Conservation (phyloP, 345 rosid genomes). For the Citrus maxima region DNA sequence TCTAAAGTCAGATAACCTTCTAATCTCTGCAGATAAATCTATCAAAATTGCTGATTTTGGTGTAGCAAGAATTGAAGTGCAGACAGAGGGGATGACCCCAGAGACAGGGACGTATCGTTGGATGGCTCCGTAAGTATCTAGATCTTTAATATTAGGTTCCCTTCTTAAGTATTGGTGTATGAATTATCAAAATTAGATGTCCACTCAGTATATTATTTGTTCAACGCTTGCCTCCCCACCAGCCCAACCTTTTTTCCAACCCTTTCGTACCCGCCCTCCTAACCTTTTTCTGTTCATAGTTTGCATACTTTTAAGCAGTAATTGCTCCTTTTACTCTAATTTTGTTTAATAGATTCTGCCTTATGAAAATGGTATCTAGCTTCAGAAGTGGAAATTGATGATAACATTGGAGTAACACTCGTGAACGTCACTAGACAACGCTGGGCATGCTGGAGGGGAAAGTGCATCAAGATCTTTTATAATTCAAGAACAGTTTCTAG, state of each 20-base stretch:
- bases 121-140: constrained; percentile 57
- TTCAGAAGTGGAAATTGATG: neutral
- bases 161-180: neutral
- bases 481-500: neutral
- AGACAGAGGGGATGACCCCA: constrained; percentile 57
- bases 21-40: constrained; percentile 46
- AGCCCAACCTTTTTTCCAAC: neutral
- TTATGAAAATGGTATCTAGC: neutral
- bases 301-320: neutral
- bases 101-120: constrained; percentile 64
- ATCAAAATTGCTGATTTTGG: constrained; percentile 58
- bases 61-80: constrained; percentile 51
- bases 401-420: neutral
- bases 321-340: neutral
- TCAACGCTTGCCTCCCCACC: neutral
- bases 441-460: neutral
- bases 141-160: neutral
- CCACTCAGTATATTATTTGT: neutral
- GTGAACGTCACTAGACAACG: neutral
- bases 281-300: neutral
- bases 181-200: neutral
- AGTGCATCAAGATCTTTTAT: neutral
- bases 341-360: neutral
- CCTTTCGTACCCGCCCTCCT: neutral
- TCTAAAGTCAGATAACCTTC: constrained; percentile 49